Conservation (phyloP, 1,284 basidiomycete genomes). For the Fomes fomentarius region DNA sequence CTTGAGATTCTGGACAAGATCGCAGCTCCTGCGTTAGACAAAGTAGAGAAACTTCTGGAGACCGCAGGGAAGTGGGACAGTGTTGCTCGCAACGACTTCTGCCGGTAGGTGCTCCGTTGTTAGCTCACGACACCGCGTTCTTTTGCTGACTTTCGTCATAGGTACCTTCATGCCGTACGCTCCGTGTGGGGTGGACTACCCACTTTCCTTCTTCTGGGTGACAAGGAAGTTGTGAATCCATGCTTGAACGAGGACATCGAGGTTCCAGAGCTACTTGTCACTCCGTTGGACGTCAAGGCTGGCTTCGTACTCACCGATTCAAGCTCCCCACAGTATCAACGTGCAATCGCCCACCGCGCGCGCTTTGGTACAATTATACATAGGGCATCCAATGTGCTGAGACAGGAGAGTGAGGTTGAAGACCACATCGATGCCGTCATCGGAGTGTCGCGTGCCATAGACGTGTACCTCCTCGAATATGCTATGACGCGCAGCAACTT, state of each 20-base stretch:
- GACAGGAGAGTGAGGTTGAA: constrained; percentile 65
- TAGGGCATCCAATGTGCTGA: constrained; percentile 70
- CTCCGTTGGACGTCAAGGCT: constrained; percentile 65
- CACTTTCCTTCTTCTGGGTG: constrained; percentile 64
- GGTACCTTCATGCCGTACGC: constrained; percentile 65
- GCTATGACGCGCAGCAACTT: constrained; percentile 64
- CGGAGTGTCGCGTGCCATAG: constrained; percentile 69
- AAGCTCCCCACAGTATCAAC: constrained; percentile 76
- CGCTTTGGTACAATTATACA: constrained; percentile 77
- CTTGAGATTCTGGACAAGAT: constrained; percentile 80
- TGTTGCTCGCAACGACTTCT: constrained; percentile 90
- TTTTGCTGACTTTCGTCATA: constrained; percentile 30
- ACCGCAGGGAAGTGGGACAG: constrained; percentile 67
- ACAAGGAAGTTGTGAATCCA: constrained; percentile 56
- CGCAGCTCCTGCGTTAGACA: constrained; percentile 66
- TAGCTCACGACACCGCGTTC: background rate
- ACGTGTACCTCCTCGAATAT: constrained; percentile 77
- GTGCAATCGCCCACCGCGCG: constrained; percentile 59
- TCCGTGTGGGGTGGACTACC: constrained; percentile 77
- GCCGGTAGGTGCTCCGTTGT: constrained; percentile 59
- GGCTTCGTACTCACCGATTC: constrained; percentile 80
- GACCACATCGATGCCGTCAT: constrained; percentile 93
- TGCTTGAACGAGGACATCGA: constrained; percentile 66
- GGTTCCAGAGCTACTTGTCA: constrained; percentile 66
- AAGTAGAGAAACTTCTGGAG: constrained; percentile 68